These are phyloP conservation scores for Raddia guianensis DNA, from an alignment of 176 grass and related monocot genomes.

Conservation along the genomic window DNA sequence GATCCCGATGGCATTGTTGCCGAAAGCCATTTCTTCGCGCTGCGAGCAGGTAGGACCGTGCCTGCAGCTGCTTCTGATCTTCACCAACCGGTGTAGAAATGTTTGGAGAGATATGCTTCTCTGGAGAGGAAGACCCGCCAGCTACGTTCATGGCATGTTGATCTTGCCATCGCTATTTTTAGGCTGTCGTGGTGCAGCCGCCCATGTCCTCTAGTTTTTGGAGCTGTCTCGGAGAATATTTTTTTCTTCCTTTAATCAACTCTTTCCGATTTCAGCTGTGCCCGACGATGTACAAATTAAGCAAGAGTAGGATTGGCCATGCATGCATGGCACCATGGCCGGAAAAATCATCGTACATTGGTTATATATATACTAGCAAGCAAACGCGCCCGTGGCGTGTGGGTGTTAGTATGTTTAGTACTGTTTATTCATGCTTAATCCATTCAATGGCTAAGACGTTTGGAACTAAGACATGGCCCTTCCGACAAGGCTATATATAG, in stretches of 20 bases:
- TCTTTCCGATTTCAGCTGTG: background rate
- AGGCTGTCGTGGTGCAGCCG: background rate
- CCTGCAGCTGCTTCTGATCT: background rate
- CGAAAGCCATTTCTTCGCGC: slow-evolving; percentile 32
- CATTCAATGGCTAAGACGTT: too few relatives aligned
- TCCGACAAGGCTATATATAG: too few relatives aligned
- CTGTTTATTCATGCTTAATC: too few relatives aligned
- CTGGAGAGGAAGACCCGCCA: background rate
- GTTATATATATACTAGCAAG: too few relatives aligned
- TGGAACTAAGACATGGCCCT: too few relatives aligned
- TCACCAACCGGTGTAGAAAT: background rate
- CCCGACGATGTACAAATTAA: background rate
- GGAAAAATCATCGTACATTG: too few relatives aligned
- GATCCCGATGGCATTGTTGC: slow-evolving; percentile 6
- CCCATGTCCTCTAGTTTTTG: slow-evolving; percentile 35
- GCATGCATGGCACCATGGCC: background rate
- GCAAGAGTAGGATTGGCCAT: background rate
- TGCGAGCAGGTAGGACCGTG: too few relatives aligned
- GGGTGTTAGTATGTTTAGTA: too few relatives aligned
- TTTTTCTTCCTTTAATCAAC: background rate
- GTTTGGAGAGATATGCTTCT: slow-evolving; percentile 32
- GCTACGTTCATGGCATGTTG: slow-evolving; percentile 35
- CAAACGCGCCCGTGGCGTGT: too few relatives aligned
- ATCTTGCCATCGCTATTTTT: slow-evolving; percentile 37
- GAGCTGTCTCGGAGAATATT: background rate